Evolutionary conservation across 2,329 filamentous ascomycete species (phyloP).

Genomic region (Bipolaris oryzae): DNA sequence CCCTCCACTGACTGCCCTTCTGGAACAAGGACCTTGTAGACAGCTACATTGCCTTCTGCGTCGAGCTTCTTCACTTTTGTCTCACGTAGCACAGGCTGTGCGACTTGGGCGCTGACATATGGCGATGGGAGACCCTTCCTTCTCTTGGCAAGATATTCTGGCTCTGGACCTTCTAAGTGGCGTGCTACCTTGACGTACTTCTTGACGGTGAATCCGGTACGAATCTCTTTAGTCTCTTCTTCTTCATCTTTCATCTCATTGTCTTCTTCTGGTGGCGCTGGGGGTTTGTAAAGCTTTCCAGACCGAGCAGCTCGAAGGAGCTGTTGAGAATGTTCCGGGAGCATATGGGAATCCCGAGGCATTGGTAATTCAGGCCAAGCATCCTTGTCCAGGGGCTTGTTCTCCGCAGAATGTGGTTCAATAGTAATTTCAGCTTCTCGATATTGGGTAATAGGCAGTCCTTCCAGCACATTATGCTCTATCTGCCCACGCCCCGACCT

Average conservation of each 20-base stretch:
- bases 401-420: constrained; percentile 68
- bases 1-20: constrained; percentile 82
- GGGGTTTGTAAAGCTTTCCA: constrained; percentile 75
- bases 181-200: constrained; percentile 65
- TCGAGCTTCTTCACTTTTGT: constrained; percentile 81
- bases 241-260: constrained; percentile 55
- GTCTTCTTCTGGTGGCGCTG: constrained; percentile 69
- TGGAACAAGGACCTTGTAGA: constrained; percentile 81
- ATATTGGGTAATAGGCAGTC: constrained; percentile 91
- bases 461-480: constrained; percentile 71
- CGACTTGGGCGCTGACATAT: constrained; percentile 32
- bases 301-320: constrained; percentile 81
- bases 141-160: constrained; percentile 67
- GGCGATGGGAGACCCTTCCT: constrained; percentile 63
- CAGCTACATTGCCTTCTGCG: constrained; percentile 76
- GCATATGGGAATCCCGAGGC: constrained; percentile 81
- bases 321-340: constrained; percentile 80
- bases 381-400: constrained; percentile 66
- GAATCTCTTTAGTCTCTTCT: constrained; percentile 51
- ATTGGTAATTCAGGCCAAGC: constrained; percentile 82
- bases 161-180: constrained; percentile 63
- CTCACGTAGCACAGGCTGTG: constrained; percentile 64
- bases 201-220: constrained; percentile 60
- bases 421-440: constrained; percentile 71
- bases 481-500: constrained; percentile 63